Evolutionary conservation across 345 rosid genomes (phyloP).

Genomic region (Murraya koenigii): DNA sequence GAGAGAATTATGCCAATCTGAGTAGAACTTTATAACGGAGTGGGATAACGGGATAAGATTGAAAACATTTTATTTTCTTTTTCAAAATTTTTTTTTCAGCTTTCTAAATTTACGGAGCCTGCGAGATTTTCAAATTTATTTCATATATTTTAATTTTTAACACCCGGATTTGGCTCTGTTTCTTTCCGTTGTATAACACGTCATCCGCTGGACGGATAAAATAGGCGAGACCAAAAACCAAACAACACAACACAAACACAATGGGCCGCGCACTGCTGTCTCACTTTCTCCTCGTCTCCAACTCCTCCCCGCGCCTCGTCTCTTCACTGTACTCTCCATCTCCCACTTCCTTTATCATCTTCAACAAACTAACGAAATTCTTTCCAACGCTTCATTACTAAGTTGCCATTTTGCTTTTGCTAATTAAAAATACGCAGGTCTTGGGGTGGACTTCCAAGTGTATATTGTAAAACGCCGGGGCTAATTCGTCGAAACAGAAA

Average conservation of each 20-base stretch:
- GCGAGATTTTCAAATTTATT: no score
- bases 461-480: slow-evolving; percentile 14
- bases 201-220: not conserved
- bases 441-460: slow-evolving; percentile 17
- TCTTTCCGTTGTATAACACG: no score
- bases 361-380: not conserved
- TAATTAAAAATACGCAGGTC: slow-evolving; percentile 23
- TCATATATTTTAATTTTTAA: no score
- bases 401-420: not conserved
- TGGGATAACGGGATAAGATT: no score
- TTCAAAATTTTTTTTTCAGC: no score
- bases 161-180: no score
- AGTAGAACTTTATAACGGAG: no score
- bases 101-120: no score
- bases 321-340: slow-evolving; percentile 38
- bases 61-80: no score
- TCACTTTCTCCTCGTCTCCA: slow-evolving; percentile 41
- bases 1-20: no score
- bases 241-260: not conserved
- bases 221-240: not conserved
- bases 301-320: slow-evolving; percentile 37
- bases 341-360: slow-evolving; percentile 1
- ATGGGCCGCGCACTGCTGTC: slow-evolving; percentile 51
- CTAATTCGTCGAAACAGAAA: slow-evolving; percentile 2
- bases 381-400: not conserved